Evolutionary conservation across 108 stramenopile genomes (phyloP), one percentile per base, ranked within the genome.

Genomic region (Seminavis robusta): DNA sequence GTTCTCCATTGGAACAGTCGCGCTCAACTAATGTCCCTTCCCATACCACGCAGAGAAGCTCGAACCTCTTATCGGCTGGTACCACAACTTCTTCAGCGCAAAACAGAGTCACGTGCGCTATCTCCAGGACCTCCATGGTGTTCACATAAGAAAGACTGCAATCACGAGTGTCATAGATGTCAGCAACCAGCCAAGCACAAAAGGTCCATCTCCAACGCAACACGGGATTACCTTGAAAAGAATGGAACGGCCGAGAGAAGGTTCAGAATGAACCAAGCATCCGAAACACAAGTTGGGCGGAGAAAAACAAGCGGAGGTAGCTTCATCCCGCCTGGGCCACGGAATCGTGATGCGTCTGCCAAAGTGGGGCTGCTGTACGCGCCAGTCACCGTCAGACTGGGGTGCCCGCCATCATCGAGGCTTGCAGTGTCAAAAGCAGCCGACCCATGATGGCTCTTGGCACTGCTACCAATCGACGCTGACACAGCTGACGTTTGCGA

Each of bases 191-290:
- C 13, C 13, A 37, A 37, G n/a, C n/a, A n/a, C n/a, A n/a, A n/a
- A n/a, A n/a, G n/a, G n/a, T n/a, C n/a, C n/a, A n/a, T 1, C 3
- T 47, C 15, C 1, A 6, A 47, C 9, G 3, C 25, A 23, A 47
- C 2, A 27, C 16, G 11, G 9, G 2, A 16, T 52, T 20, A 34
- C 33, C 32, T 72, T 27, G 84, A 76, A 33, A 88, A 40, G 47
- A 88, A 88, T 1, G 86, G 86, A 7, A 88, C 81, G 21, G 81
- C 78, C 38, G 70, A 77, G 27, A 88, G 59, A 1, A 88, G 64
- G 50, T 79, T 81, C 32, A 88, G 64, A 45, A 88, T 81, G 58
- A 88, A 88, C 86, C 86, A 88, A 13, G 82, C 71, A 79, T 88
- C 86, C 4, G 81, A 81, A 21, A 71, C 75, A 26, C 78, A 82